phyloP scores from a whole-genome alignment of 2,329 filamentous ascomycete species.

The Fusarium hainanense region DNA sequence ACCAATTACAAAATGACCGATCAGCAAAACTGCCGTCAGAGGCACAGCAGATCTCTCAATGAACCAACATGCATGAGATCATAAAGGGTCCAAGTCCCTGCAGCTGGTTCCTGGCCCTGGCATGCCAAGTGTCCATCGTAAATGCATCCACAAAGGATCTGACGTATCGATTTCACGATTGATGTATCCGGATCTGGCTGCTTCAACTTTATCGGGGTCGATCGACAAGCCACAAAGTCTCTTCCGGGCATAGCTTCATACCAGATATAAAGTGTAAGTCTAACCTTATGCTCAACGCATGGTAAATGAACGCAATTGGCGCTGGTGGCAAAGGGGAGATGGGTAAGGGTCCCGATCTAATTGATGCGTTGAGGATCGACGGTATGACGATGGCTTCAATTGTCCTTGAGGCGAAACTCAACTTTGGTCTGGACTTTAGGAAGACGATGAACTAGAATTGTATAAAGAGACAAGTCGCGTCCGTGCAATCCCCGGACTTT shows the following conservation, averaged over 20 bases:
- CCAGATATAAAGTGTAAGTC: constrained; percentile 3
- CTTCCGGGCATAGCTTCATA: constrained; percentile 2
- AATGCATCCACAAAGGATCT: neutral
- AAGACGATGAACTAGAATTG: neutral
- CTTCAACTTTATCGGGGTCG: neutral
- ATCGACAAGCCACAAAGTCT: constrained; percentile 8
- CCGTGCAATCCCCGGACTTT: accelerated
- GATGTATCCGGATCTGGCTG: neutral
- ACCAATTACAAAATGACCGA: neutral
- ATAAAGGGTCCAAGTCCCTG: neutral
- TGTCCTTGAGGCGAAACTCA: neutral
- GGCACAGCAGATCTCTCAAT: neutral
- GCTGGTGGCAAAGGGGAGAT: neutral
- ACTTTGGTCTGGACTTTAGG: neutral
- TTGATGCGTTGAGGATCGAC: neutral
- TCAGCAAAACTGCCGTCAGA: neutral
- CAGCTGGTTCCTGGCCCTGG: neutral
- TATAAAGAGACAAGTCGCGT: neutral
- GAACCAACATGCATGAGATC: neutral
- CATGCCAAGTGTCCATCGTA: neutral
- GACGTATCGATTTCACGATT: neutral
- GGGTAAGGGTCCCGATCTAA: neutral
- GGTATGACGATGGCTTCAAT: neutral
- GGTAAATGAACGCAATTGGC: neutral
- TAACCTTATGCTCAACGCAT: neutral